These are phyloP conservation scores for Podospora anserina DNA, from an alignment of 495 filamentous ascomycete species.

Conservation along the genomic window DNA sequence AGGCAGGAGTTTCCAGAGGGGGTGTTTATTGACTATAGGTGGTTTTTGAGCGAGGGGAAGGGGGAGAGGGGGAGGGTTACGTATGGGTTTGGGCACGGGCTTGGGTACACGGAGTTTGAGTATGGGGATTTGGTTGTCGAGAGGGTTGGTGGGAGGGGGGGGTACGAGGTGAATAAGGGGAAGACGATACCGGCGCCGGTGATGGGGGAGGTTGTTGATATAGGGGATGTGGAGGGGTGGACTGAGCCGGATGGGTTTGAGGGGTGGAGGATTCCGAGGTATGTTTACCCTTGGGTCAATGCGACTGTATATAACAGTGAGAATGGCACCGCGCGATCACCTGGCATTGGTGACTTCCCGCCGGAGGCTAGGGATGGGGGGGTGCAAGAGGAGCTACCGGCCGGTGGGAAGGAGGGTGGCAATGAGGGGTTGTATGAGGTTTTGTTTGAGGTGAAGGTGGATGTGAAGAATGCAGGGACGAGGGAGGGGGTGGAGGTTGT, in stretches of 20 bases:
- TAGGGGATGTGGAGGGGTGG: not conserved
- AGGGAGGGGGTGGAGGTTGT: conserved; percentile 55
- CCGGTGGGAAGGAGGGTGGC: conserved; percentile 74
- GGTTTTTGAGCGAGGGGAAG: conserved; percentile 29
- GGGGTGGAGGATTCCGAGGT: conserved; percentile 33
- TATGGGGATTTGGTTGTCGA: conserved; percentile 27
- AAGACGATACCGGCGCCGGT: not conserved
- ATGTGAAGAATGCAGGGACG: conserved; percentile 52
- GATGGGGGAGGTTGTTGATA: not conserved
- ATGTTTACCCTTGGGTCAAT: conserved; percentile 41
- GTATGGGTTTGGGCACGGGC: conserved; percentile 51
- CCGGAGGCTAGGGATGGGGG: conserved; percentile 59
- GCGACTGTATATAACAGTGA: conserved; percentile 23
- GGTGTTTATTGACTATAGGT: conserved; percentile 52
- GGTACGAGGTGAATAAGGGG: no score
- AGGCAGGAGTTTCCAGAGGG: conserved; percentile 47
- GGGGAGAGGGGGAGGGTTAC: conserved; percentile 24
- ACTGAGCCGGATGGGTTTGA: conserved; percentile 37
- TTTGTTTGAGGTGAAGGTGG: conserved; percentile 43
- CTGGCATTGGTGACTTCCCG: conserved; percentile 49
- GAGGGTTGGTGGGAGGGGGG: no score
- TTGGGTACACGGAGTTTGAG: conserved; percentile 42
- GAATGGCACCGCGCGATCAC: conserved; percentile 26
- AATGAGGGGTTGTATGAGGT: conserved; percentile 58
- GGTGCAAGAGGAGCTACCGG: conserved; percentile 62